phyloP scores from a whole-genome alignment of 192 early-diverging fungal genomes.

The Ambispora gerdemannii region DNA sequence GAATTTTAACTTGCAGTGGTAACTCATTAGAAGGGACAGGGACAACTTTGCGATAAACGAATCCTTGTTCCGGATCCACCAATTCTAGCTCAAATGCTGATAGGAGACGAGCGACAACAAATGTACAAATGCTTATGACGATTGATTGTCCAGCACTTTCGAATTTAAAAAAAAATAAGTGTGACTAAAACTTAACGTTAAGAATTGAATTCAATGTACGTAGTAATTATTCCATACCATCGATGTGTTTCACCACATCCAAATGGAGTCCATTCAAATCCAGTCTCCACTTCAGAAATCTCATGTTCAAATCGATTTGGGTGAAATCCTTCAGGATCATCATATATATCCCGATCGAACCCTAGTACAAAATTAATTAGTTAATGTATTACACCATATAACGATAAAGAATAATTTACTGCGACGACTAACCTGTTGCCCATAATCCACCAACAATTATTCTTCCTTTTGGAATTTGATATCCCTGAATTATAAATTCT shows the following conservation, averaged over 20 bases:
- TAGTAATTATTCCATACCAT: too few species aligned
- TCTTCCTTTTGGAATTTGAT: neutral
- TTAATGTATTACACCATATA: too few species aligned
- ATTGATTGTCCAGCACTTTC: neutral
- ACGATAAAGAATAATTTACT: neutral
- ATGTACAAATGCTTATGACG: neutral
- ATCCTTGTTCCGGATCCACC: neutral
- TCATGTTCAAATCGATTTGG: neutral
- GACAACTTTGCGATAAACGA: neutral
- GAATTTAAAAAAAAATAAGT: too few species aligned
- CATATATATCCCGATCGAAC: neutral
- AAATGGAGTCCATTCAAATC: neutral
- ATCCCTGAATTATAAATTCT: neutral
- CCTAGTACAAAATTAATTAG: too few species aligned
- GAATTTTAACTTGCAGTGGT: neutral
- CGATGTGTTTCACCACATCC: neutral
- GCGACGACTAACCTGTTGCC: neutral
- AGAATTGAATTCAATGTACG: too few species aligned
- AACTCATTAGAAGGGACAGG: neutral
- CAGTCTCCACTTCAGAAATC: neutral
- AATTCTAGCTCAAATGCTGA: neutral
- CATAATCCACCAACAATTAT: neutral
- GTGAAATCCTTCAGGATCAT: neutral
- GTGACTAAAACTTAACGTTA: too few species aligned
- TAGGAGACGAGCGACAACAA: neutral